These are phyloP conservation scores for Euptelea pleiosperma DNA, from an alignment of 164 flowering plant species.

Conservation along the genomic window DNA sequence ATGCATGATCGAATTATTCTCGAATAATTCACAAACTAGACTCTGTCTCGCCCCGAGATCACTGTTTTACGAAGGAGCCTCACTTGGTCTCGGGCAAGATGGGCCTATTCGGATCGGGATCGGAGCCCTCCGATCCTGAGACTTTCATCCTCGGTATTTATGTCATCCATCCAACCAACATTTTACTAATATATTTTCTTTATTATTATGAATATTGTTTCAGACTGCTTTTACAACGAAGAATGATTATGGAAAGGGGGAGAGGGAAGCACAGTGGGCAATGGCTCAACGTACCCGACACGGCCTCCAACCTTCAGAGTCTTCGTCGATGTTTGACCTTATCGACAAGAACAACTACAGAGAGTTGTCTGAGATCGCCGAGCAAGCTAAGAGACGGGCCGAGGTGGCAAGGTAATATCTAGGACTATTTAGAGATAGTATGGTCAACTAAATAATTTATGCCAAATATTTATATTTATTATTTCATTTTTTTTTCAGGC, in stretches of 20 bases:
- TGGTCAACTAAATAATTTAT: no score
- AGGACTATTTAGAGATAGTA: no score
- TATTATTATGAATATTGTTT: not conserved
- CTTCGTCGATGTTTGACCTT: conserved; percentile 16
- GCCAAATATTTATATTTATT: not conserved
- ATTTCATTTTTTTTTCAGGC: conserved; percentile 21
- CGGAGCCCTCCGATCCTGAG: no score
- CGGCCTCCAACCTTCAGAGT: conserved; percentile 46
- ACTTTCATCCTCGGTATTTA: no score
- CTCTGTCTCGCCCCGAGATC: no score
- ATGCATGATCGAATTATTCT: no score
- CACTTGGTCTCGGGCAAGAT: no score
- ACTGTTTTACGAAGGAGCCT: no score
- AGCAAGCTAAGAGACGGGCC: conserved; percentile 61
- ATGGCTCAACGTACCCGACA: conserved; percentile 70
- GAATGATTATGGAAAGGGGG: conserved; percentile 79
- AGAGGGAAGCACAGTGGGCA: conserved; percentile 91
- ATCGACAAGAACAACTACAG: conserved; percentile 31
- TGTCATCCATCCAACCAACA: no score
- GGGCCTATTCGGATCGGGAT: no score
- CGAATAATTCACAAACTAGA: no score
- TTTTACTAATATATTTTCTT: not conserved
- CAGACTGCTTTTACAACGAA: conserved; percentile 84
- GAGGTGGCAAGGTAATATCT: conserved; percentile 53
- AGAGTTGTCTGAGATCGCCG: conserved; percentile 57